Evolutionary conservation across 441 rosid species (phyloP).

Genomic region (Adansonia gregorii): DNA sequence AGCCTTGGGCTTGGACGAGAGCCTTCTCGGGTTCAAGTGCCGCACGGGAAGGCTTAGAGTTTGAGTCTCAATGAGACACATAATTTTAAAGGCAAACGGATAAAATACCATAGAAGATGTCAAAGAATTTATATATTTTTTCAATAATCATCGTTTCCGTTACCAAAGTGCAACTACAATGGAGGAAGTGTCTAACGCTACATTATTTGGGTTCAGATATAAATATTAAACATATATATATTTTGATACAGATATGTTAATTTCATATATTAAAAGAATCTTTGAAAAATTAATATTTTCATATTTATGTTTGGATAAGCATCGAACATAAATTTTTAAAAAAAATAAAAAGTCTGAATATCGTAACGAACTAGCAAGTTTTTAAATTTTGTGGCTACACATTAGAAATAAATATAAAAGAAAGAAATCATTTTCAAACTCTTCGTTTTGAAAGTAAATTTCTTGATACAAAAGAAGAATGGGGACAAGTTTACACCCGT

Average conservation of each 20-base stretch:
- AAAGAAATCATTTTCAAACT: slow-evolving; percentile 21
- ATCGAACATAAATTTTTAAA: no score
- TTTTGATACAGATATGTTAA: no score
- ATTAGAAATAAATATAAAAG: neutral
- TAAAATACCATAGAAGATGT: neutral
- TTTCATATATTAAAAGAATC: no score
- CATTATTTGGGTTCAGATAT: neutral
- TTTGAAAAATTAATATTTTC: no score
- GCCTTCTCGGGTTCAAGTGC: no score
- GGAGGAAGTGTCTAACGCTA: neutral
- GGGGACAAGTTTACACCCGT: slow-evolving; percentile 40
- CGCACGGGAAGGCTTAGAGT: no score
- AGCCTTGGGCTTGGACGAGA: no score
- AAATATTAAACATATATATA: no score
- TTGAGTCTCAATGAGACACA: no score
- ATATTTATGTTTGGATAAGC: no score
- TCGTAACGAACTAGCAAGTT: neutral
- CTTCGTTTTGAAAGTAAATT: slow-evolving; percentile 33
- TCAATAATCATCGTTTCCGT: neutral
- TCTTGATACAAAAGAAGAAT: slow-evolving; percentile 42
- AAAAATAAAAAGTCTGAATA: no score
- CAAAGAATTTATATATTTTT: slow-evolving; percentile 16
- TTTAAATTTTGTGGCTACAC: slow-evolving; percentile 6
- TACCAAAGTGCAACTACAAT: no score
- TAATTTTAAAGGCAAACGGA: neutral